Base-by-base conservation (phyloP, 1,284 basidiomycete genomes). In the Cutaneotrichosporon spelunceum region DNA sequence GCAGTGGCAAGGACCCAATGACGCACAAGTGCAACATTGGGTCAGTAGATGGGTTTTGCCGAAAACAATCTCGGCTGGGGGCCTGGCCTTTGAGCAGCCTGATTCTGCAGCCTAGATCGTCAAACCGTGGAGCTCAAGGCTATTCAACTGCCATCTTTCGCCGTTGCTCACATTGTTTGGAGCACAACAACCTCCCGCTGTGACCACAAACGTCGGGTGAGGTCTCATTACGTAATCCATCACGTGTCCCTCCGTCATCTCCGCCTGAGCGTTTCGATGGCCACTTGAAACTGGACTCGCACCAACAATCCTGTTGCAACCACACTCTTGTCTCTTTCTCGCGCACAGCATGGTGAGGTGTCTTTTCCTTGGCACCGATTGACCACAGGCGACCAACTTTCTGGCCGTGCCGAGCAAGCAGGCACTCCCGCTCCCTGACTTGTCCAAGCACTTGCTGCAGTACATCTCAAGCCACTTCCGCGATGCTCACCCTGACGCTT, bases 401-500 rank as follows among this genome's bases (percentile, higher is more conserved):
- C 82, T 95, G 59, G 74, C 82, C 1, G 80, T 94, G 54, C 90
- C 91, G 0, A 85, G 87, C 81, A 94, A 94, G 80, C 85, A 82
- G 72, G 86, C 89, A 0, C 84, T 84, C 57, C 77, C 82, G 2
- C 73, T 87, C 33, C 82, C 86, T 24, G 80, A 68, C 7, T 66
- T 93, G 64, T 82, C 83, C 30, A 78, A 83, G 26, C 81, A 86
- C 6, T 82, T 88, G 1, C 83, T 86, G 47, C 80, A 82, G 45
- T 91, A 93, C 78, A 87, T 96, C 54, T 81, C 83, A n/a, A 71
- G 78, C 0, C 81, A 85, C 54, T 85, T 88, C 74, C 82, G 84
- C 8, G 87, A 89, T 47, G 85, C 87, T n/a, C 90, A 95, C 72
- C 91, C 93, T 0, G 91, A 93, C 69, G 86, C 88, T n/a, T 94